Evolutionary conservation across 495 filamentous ascomycete genomes (phyloP).

Genomic region (Xylaria intraflava): DNA sequence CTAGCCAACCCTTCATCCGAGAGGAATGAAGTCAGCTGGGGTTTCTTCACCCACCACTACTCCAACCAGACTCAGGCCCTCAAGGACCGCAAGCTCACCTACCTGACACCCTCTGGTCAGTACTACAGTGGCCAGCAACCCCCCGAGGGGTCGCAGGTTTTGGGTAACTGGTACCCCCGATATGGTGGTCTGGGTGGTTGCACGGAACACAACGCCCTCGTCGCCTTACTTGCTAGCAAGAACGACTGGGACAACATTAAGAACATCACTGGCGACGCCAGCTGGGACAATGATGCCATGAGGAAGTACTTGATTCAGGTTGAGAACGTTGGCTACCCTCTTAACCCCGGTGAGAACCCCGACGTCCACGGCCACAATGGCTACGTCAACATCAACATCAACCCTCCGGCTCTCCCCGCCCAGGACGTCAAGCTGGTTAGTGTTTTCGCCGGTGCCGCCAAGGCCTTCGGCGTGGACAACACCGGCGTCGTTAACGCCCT

Average conservation of each 20-base stretch:
- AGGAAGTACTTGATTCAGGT: constrained; percentile 41
- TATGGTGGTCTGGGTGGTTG: constrained; percentile 45
- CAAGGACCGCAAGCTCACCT: constrained; percentile 39
- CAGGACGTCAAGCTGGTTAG: constrained; percentile 48
- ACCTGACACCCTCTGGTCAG: constrained; percentile 25
- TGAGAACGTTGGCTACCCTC: constrained; percentile 49
- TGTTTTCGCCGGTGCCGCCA: constrained; percentile 44
- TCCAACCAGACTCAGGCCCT: constrained; percentile 26
- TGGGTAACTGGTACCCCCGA: constrained; percentile 46
- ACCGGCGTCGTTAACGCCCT: neutral
- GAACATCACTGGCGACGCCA: constrained; percentile 41
- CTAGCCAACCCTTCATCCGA: constrained; percentile 49
- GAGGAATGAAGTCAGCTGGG: constrained; percentile 37
- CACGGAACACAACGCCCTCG: constrained; percentile 43
- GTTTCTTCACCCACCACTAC: constrained; percentile 43
- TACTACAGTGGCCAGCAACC: constrained; percentile 33
- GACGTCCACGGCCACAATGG: constrained; percentile 52
- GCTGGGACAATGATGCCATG: constrained; percentile 45
- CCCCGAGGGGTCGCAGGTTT: constrained; percentile 35
- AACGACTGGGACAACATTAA: constrained; percentile 45
- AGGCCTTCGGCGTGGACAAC: constrained; percentile 39
- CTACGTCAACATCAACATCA: constrained; percentile 47
- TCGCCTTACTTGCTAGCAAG: constrained; percentile 35
- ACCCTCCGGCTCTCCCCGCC: constrained; percentile 42
- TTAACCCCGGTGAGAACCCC: constrained; percentile 17